phyloP scores from a whole-genome alignment of 345 rosid species.

The Brassica juncea region DNA sequence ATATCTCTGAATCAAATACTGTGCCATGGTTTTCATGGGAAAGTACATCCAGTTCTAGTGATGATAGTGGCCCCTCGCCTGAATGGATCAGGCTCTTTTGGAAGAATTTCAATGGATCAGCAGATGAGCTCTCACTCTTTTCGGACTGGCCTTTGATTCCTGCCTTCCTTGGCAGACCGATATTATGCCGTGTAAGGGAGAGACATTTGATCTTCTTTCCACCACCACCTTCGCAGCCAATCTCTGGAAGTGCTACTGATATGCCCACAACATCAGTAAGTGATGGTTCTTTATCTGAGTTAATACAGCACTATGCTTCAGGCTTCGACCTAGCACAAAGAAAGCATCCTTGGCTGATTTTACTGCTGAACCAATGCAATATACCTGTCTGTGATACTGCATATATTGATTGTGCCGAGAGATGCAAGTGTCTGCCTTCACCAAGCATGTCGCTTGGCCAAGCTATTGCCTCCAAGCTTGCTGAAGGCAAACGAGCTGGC shows the following conservation, averaged over 20 bases:
- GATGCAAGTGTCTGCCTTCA: conserved; percentile 68
- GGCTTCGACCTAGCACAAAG: conserved; percentile 56
- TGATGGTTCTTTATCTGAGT: conserved; percentile 47
- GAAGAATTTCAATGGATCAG: conserved; percentile 69
- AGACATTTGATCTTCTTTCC: conserved; percentile 73
- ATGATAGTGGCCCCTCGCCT: conserved; percentile 80
- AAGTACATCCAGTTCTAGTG: conserved; percentile 54
- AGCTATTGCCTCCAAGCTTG: conserved; percentile 83
- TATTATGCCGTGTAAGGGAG: conserved; percentile 82
- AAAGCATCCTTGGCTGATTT: conserved; percentile 75
- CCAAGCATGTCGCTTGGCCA: conserved; percentile 72
- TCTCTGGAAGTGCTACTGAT: conserved; percentile 40
- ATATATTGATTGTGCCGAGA: conserved; percentile 72
- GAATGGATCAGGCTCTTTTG: conserved; percentile 89
- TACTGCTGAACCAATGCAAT: conserved; percentile 79
- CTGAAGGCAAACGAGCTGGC: conserved; percentile 72
- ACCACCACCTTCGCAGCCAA: conserved; percentile 50
- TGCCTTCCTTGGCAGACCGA: conserved; percentile 88
- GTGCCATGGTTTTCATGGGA: conserved; percentile 97
- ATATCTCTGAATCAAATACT: conserved; percentile 58
- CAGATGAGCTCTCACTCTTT: conserved; percentile 67
- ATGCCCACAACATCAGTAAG: conserved; percentile 38
- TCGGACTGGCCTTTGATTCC: conserved; percentile 95
- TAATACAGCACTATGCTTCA: conserved; percentile 48
- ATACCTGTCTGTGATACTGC: conserved; percentile 74